Percentiles rank a stretch among this genome's conserved stretches.
Evolutionary conservation across 2,329 filamentous ascomycete species (phyloP).

Genomic region (Penicillium olsonii): DNA sequence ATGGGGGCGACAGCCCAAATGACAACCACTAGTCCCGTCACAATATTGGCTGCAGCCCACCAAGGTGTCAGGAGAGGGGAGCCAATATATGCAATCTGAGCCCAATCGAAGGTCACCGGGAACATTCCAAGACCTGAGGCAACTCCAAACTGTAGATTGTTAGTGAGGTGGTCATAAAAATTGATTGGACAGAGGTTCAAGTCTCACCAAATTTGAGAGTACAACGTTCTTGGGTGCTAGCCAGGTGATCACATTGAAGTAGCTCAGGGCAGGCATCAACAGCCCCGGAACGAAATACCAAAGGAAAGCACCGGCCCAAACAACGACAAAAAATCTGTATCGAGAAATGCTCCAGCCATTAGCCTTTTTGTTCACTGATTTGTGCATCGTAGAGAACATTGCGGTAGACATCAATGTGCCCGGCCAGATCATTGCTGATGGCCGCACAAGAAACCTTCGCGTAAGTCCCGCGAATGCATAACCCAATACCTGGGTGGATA

Average conservation of each 20-base stretch:
- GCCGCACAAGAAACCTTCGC: slow-evolving; percentile 77
- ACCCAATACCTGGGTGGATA: slow-evolving; percentile 83
- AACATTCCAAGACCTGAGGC: slow-evolving; percentile 82
- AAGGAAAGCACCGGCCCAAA: slow-evolving; percentile 69
- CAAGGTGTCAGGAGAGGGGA: slow-evolving; percentile 82
- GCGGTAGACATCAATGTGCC: slow-evolving; percentile 83
- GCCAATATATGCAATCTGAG: slow-evolving; percentile 83
- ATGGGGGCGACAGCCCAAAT: slow-evolving; percentile 84
- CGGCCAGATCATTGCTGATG: slow-evolving; percentile 90
- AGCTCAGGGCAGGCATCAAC: slow-evolving; percentile 79
- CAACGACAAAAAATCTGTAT: slow-evolving; percentile 79
- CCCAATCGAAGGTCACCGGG: slow-evolving; percentile 88
- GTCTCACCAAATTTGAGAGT: slow-evolving; percentile 68
- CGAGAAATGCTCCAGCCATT: slow-evolving; percentile 81
- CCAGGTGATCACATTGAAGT: slow-evolving; percentile 88
- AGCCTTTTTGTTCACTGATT: slow-evolving; percentile 76
- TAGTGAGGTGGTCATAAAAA: slow-evolving; percentile 1
- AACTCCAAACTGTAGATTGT: slow-evolving; percentile 64
- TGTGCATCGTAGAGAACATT: slow-evolving; percentile 86
- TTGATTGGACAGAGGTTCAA: neutral
- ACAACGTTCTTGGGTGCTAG: slow-evolving; percentile 85
- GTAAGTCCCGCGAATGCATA: slow-evolving; percentile 85
- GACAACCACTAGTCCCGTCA: slow-evolving; percentile 75
- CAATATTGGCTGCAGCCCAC: slow-evolving; percentile 82
- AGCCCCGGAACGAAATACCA: slow-evolving; percentile 87